Percentiles rank a stretch among this genome's conserved stretches.
Evolutionary conservation across 139 green algal species (phyloP).

Genomic region (Coccomyxa sp.): DNA sequence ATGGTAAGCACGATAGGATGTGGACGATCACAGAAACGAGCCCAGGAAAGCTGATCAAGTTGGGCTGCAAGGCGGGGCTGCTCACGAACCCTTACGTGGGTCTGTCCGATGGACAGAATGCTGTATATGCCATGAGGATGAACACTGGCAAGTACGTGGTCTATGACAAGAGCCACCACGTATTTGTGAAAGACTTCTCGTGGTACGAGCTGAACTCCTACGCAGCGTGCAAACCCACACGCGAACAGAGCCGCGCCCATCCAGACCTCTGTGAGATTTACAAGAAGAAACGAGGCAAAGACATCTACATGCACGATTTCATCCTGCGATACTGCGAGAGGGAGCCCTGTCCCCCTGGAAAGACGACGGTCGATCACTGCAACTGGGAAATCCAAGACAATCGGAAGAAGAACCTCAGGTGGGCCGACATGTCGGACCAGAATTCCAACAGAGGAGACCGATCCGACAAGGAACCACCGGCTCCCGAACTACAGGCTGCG

Average conservation of each 20-base stretch:
- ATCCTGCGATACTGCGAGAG: not conserved
- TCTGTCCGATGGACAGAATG: not conserved
- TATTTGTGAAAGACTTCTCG: conserved; percentile 1
- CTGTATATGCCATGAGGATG: conserved; percentile 1
- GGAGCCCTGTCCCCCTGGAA: not conserved
- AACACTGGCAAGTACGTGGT: not conserved
- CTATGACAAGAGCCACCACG: not conserved
- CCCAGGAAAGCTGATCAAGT: not conserved
- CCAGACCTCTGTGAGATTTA: conserved; percentile 1
- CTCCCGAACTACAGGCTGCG: not conserved
- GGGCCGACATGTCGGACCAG: not conserved
- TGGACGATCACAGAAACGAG: not conserved
- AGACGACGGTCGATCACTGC: not conserved
- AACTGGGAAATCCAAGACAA: conserved; percentile 1
- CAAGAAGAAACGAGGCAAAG: conserved; percentile 1
- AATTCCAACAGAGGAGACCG: not conserved
- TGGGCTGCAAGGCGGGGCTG: not conserved
- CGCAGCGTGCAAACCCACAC: not conserved
- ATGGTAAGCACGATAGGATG: conserved; percentile 1
- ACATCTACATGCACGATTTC: conserved; percentile 1
- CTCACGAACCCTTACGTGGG: not conserved
- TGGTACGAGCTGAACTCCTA: not conserved
- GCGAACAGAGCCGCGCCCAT: not conserved
- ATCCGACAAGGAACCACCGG: not conserved
- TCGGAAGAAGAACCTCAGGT: not conserved